Percentiles rank a stretch among this genome's conserved stretches.
Conservation (phyloP, 2,329 filamentous ascomycete genomes). For the Ascochyta koolunga region DNA sequence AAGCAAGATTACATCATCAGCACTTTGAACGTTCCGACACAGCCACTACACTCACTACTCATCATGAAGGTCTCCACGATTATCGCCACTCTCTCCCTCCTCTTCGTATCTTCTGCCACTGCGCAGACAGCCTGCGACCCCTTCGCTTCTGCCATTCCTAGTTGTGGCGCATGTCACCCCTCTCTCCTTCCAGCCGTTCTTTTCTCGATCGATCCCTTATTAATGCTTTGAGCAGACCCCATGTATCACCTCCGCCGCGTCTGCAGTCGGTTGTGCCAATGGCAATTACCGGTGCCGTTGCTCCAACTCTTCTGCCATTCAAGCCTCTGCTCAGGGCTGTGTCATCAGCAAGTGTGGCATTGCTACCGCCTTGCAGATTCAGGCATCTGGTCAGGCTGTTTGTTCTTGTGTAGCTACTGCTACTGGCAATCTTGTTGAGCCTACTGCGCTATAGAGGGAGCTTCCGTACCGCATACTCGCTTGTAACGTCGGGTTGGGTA, state of each 20-base stretch:
- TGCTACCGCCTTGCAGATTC: constrained; percentile 18
- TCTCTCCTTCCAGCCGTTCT: not conserved
- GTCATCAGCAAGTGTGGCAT: constrained; percentile 22
- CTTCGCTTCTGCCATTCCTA: constrained; percentile 16
- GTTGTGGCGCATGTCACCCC: constrained; percentile 15
- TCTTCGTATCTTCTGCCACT: constrained; percentile 8
- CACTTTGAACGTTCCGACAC: not conserved
- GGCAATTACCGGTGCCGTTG: constrained; percentile 22
- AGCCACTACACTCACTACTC: not conserved
- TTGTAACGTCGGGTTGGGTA: not conserved
- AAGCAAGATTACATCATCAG: not conserved
- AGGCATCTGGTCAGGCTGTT: constrained; percentile 17
- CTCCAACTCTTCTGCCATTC: constrained; percentile 15
- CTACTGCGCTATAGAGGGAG: not conserved
- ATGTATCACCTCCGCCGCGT: constrained; percentile 19
- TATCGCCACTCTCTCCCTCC: constrained; percentile 6
- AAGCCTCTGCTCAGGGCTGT: constrained; percentile 18
- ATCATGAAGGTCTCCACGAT: constrained; percentile 8
- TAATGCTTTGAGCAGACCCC: constrained; percentile 4
- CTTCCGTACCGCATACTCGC: not conserved
- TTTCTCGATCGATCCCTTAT: not conserved
- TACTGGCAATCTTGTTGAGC: not conserved
- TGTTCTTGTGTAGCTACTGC: constrained; percentile 19
- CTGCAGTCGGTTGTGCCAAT: constrained; percentile 11
- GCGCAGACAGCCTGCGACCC: constrained; percentile 23